Conservation (phyloP, 2,329 filamentous ascomycete species). For the Hirsutella thompsonii region DNA sequence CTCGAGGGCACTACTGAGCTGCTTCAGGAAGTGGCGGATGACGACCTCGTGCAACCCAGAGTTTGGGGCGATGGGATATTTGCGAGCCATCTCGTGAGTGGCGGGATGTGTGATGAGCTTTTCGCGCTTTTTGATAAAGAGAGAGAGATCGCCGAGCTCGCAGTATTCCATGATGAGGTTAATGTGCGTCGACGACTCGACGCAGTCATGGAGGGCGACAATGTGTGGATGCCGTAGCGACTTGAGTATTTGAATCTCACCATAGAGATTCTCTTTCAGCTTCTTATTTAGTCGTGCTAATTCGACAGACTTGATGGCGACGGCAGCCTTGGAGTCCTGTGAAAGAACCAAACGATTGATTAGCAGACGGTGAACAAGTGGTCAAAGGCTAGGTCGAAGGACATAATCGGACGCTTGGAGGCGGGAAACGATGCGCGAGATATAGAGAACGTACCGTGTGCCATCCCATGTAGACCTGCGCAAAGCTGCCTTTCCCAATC, state of each 20-base stretch:
- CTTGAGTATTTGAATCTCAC: conserved; percentile 92
- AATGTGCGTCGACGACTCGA: conserved; percentile 77
- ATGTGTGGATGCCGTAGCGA: conserved; percentile 92
- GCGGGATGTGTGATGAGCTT: conserved; percentile 67
- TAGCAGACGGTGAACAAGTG: not conserved
- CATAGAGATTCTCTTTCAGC: conserved; percentile 88
- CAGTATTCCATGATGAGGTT: conserved; percentile 99
- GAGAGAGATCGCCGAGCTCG: conserved; percentile 82
- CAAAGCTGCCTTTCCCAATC: conserved; percentile 96
- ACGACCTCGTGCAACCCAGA: conserved; percentile 96
- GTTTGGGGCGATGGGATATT: conserved; percentile 73
- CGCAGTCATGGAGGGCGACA: conserved; percentile 87
- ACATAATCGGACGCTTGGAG: not conserved
- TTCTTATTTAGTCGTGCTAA: conserved; percentile 86
- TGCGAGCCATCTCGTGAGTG: conserved; percentile 80
- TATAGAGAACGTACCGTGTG: conserved; percentile 49
- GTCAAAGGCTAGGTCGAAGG: not conserved
- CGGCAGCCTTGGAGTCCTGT: conserved; percentile 66
- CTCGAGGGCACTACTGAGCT: conserved; percentile 80
- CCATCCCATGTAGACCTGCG: conserved; percentile 79
- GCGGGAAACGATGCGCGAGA: not conserved
- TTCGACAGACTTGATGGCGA: conserved; percentile 95
- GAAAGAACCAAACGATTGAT: not conserved
- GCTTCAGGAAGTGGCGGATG: conserved; percentile 89
- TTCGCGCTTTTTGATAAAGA: conserved; percentile 91